These are phyloP conservation scores for Lasiodiplodia sp. DNA, from an alignment of 2,329 filamentous ascomycete species.

Conservation along the genomic window DNA sequence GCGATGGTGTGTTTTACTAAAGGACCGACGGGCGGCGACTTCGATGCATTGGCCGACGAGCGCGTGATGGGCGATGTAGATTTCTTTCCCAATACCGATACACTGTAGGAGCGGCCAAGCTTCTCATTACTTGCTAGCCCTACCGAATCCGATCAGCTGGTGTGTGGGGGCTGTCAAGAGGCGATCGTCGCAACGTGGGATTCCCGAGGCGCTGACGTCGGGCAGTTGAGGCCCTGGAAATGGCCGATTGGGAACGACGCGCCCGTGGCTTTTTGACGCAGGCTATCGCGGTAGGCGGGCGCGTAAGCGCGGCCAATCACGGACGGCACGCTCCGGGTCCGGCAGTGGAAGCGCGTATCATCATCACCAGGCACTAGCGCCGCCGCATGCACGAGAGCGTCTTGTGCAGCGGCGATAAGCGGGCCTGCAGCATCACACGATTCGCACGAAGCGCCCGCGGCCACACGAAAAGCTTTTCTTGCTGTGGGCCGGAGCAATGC, in stretches of 20 bases:
- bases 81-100: slow-evolving; percentile 18
- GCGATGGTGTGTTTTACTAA: slow-evolving; percentile 15
- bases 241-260: slow-evolving; percentile 18
- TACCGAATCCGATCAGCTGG: slow-evolving; percentile 14
- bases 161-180: slow-evolving; percentile 1
- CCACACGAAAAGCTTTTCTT: slow-evolving; percentile 8
- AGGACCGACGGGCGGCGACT: slow-evolving; percentile 5
- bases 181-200: slow-evolving; percentile 14
- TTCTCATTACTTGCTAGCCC: background rate
- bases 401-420: slow-evolving; percentile 27
- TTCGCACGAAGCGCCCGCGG: background rate
- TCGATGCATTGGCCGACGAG: slow-evolving; percentile 17
- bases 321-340: slow-evolving; percentile 6
- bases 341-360: slow-evolving; percentile 21
- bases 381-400: slow-evolving; percentile 2
- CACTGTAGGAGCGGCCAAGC: slow-evolving; percentile 9
- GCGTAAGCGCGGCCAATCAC: slow-evolving; percentile 18
- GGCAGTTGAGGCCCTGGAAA: slow-evolving; percentile 3
- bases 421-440: slow-evolving; percentile 5
- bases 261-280: slow-evolving; percentile 7
- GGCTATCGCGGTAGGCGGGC: slow-evolving; percentile 19
- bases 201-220: slow-evolving; percentile 18
- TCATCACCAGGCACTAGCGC: slow-evolving; percentile 25
- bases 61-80: slow-evolving; percentile 13
- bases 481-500: slow-evolving; percentile 13